Base-by-base conservation (phyloP, 78 protist genomes). In the Emiliania huxleyi region DNA sequence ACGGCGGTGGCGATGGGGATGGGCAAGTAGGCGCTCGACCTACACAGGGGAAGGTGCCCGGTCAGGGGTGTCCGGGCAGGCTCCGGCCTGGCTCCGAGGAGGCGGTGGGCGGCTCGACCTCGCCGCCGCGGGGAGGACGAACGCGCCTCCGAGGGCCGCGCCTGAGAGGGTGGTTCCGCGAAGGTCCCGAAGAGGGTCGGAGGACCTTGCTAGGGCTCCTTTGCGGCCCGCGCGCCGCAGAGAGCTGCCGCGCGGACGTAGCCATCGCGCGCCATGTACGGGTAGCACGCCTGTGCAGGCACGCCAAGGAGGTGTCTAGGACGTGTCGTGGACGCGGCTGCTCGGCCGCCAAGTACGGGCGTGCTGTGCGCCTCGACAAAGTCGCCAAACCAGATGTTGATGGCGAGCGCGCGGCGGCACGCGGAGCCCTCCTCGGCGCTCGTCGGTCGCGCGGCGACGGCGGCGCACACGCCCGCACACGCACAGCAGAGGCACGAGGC, bases 391-490 rank as follows among this genome's bases (percentile, higher is more conserved):
- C 6, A 26, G 35, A 77, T 1, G 46, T 77, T 77, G 85, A 77
- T 40, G 44, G 43, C 3, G 44, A 73, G 15, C 43, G 83, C 83
- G 37, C 83, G 37, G 33, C 4, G 19, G 83, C 19, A 18, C 43
- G 83, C 83, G 33, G 6, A 1, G 37, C 44, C 42, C 83, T 73
- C 83, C 18, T 26, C 29, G n/a, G 37, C 83, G 83, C 33, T 29
- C 43, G 18, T 6, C 44, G 83, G 44, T 1, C 2, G 37, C 33
- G n/a, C 3, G 33, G 44, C 83, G 42, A 73, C 42, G 83, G 83
- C 83, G 19, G 83, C 2, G 83, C 83, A 73, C 43, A 77, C 85
- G 48, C 85, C 85, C 33, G 85, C 85, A 33, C 85, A 77, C 46
- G 15, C 46, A 33, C 25, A 11, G 29, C 85, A 77, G 4, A 77